These are phyloP conservation scores for Fragaria ananassa DNA, from an alignment of 306 rosid species.

Conservation along the genomic window DNA sequence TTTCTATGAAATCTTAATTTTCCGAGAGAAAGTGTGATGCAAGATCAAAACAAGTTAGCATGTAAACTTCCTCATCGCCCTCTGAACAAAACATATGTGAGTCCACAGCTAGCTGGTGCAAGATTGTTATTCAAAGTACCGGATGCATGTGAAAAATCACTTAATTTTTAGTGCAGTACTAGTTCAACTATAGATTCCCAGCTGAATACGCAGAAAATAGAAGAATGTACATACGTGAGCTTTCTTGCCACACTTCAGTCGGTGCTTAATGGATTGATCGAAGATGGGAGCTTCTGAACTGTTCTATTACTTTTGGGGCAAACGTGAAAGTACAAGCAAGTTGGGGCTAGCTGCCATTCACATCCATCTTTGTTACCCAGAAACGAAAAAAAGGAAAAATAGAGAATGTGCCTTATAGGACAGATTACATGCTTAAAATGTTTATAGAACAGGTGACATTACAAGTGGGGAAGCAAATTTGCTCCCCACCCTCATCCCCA, in stretches of 20 bases:
- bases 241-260: neutral
- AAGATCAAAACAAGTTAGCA: neutral
- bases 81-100: neutral
- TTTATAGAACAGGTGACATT: constrained; percentile 10
- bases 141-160: neutral
- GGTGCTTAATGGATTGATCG: too few relatives aligned
- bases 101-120: neutral
- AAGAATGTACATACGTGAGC: neutral
- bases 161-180: neutral
- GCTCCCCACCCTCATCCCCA: too few relatives aligned
- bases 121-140: neutral
- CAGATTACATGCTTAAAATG: constrained; percentile 25
- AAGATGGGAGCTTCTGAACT: too few relatives aligned
- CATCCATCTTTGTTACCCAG: constrained; percentile 17
- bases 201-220: neutral
- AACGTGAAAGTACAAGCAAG: neutral
- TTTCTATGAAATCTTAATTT: neutral
- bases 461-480: too few relatives aligned
- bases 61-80: neutral
- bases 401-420: constrained; percentile 33
- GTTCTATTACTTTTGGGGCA: neutral
- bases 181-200: neutral
- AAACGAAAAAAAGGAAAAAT: neutral
- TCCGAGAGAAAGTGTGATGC: neutral
- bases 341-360: neutral